Percentiles rank a stretch among this genome's conserved stretches.
phyloP scores from a whole-genome alignment of 495 filamentous ascomycete species.

The Copromyces sp. region DNA sequence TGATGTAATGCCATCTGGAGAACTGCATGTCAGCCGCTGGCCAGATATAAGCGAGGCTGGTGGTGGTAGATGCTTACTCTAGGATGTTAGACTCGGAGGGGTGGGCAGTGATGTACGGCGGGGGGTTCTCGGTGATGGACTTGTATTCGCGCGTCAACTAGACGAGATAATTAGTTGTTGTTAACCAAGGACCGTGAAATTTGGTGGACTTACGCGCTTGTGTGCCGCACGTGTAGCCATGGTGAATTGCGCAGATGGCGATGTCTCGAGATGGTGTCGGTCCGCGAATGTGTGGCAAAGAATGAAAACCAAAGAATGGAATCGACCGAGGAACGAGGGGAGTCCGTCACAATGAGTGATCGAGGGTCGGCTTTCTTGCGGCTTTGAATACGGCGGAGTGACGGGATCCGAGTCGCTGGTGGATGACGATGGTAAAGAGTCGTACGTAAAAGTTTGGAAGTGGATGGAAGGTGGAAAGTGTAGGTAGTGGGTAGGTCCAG shows the following conservation, averaged over 20 bases:
- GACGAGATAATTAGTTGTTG: neutral
- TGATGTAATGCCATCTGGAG: constrained; percentile 92
- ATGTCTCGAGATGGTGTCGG: neutral
- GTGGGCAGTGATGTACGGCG: constrained; percentile 87
- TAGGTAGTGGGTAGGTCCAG: neutral
- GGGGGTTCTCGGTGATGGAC: constrained; percentile 80
- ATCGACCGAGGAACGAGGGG: neutral
- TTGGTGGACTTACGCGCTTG: constrained; percentile 57
- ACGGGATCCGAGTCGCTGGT: neutral
- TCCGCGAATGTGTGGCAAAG: neutral
- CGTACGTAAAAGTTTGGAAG: neutral
- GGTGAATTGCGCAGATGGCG: constrained; percentile 33
- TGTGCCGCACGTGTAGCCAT: constrained; percentile 81
- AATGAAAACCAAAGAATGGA: constrained; percentile 1
- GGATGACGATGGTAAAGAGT: neutral
- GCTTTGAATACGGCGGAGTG: neutral
- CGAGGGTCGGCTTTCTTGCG: neutral
- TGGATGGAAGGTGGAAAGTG: neutral
- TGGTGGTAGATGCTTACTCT: constrained; percentile 43
- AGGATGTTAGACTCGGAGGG: constrained; percentile 93
- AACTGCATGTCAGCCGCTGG: constrained; percentile 3
- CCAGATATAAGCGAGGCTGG: neutral
- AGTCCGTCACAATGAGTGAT: neutral
- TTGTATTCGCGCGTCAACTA: constrained; percentile 93
- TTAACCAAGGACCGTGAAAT: neutral